Base-by-base conservation (phyloP, 129 eudicot species). In the Centella asiatica region DNA sequence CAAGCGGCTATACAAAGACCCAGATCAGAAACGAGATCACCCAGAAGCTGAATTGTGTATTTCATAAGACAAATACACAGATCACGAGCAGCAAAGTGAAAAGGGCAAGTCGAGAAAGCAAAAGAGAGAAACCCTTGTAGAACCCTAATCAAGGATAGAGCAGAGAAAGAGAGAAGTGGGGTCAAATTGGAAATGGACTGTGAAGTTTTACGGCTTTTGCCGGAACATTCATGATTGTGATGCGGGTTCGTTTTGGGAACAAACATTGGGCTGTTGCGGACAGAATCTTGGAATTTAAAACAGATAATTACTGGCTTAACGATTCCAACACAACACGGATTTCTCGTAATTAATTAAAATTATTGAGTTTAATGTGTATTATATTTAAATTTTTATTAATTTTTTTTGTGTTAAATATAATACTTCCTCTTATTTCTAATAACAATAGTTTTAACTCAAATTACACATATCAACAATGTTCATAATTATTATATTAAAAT, bases 81-180 rank as follows among this genome's bases (percentile, higher is more conserved):
- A 60, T 48, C 40, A 36, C 7, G 19, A 37, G n/a, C 18, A 58
- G 8, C 22, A 32, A 61, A 57, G 49, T 17, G 54, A 24, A 46
- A 13, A 4, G 23, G 19, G 20, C 23, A 46, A 46, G 1, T 10
- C 28, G 20, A 53, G 48, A 55, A 14, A 57, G 44, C 39, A 46
- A 2, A 20, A 53, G 47, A 34, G 52, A 76, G 67, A 65, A 71
- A 71, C 77, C 74, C 81, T 61, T n/a, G 73, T 64, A 76, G 68
- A 76, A 60, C 81, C 81, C 81, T 76, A 76, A 27, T 42, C 65
- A 29, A 52, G 54, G 50, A 67, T 57, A 48, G 39, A 24, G 34
- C 27, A 47, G 60, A 50, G 50, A 62, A 65, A 62, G 67, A 32
- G 63, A 63, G 37, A 6, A 26, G 20, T 18, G 46, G 48, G 60